phyloP scores from a whole-genome alignment of 192 early-diverging fungal species.

The Umbelopsis sp. region DNA sequence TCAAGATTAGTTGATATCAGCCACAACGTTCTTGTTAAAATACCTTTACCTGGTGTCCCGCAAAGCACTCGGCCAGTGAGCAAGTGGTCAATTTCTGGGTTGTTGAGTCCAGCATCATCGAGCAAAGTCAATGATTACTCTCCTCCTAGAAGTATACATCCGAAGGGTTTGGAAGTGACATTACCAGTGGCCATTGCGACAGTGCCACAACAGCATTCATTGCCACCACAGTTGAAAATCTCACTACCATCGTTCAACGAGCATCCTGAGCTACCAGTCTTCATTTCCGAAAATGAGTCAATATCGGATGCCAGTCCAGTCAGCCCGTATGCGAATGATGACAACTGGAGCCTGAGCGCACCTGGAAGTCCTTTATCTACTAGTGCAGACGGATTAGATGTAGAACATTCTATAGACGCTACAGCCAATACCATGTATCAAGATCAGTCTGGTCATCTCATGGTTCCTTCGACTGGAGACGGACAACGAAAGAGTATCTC shows the following conservation, averaged over 20 bases:
- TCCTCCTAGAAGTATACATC: neutral
- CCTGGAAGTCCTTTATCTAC: constrained; percentile 8
- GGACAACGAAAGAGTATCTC: neutral
- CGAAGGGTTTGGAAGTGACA: neutral
- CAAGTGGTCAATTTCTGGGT: neutral
- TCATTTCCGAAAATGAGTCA: constrained; percentile 24
- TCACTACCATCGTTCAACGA: constrained; percentile 5
- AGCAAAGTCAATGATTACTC: neutral
- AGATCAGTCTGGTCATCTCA: constrained; percentile 20
- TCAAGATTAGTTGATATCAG: constrained; percentile 25
- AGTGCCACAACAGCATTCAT: constrained; percentile 1
- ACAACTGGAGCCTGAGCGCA: neutral
- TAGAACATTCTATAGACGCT: neutral
- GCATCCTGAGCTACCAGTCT: constrained; percentile 11
- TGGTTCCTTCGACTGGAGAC: neutral
- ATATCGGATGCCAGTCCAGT: constrained; percentile 18
- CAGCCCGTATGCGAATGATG: neutral
- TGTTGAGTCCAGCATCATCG: neutral
- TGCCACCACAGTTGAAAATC: constrained; percentile 19
- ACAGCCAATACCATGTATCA: neutral
- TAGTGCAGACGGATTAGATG: neutral
- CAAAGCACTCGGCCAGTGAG: neutral
- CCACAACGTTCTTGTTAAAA: constrained; percentile 24
- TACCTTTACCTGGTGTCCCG: constrained; percentile 16
- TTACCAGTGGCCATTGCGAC: constrained; percentile 25